A percentile compares a stretch with the other conserved stretches of the same genome.
phyloP scores from a whole-genome alignment of 768 basidiomycete genomes.

The Steccherinum ochraceum region DNA sequence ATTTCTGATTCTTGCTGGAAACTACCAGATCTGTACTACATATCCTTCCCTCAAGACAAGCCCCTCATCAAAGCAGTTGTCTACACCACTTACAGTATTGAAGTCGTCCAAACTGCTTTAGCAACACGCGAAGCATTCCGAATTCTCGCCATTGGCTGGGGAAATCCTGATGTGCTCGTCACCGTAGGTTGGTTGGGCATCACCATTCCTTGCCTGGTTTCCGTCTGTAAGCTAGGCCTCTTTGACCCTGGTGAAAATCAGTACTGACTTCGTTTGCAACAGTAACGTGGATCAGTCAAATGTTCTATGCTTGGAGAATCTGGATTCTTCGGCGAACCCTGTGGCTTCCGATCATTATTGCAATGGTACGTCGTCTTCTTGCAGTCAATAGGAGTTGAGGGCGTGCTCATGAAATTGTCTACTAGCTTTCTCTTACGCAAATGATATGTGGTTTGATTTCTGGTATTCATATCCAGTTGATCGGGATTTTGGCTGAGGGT shows the following conservation, averaged over 20 bases:
- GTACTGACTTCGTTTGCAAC: background rate
- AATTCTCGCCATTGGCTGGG: conserved; percentile 22
- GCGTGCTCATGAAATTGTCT: background rate
- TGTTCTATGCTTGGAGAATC: conserved; percentile 6
- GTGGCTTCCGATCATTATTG: background rate
- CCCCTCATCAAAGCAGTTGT: conserved; percentile 18
- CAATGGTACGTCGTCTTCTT: background rate
- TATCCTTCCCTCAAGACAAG: conserved; percentile 23
- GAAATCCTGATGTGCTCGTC: conserved; percentile 18
- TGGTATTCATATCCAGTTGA: conserved; percentile 1
- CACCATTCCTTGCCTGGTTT: conserved; percentile 16
- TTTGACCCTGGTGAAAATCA: background rate
- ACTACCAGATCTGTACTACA: conserved; percentile 24
- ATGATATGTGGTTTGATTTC: conserved; percentile 1
- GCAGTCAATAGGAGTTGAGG: background rate
- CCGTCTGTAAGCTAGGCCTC: background rate
- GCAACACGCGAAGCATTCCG: conserved; percentile 19
- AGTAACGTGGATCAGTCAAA: conserved; percentile 1
- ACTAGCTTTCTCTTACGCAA: conserved; percentile 2
- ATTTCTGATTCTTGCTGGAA: too few relatives aligned
- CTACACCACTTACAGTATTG: conserved; percentile 2
- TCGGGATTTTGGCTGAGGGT: conserved; percentile 5
- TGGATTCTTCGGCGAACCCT: conserved; percentile 1
- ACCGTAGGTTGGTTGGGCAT: conserved; percentile 20
- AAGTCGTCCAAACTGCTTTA: conserved; percentile 14